These are phyloP conservation scores for Nephelium lappaceum DNA, from an alignment of 345 rosid genomes.

Conservation along the genomic window DNA sequence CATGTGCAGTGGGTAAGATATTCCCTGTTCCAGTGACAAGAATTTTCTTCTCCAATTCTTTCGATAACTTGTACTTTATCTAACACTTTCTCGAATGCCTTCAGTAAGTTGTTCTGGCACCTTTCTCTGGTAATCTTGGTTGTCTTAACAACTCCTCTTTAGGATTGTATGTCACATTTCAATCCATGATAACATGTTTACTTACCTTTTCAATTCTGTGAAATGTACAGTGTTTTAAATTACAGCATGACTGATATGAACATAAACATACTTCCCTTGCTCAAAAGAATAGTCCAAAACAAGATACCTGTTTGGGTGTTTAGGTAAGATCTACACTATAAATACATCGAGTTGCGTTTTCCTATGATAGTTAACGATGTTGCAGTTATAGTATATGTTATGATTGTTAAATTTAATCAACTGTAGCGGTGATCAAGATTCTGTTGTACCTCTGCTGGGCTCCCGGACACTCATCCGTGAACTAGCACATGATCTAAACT, in stretches of 20 bases:
- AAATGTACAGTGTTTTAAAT: slow-evolving; percentile 48
- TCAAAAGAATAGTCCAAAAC: slow-evolving; percentile 63
- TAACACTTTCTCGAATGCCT: neutral
- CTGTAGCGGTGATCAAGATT: slow-evolving; percentile 86
- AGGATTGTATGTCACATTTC: neutral
- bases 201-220: slow-evolving; percentile 18
- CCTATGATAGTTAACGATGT: neutral
- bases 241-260: slow-evolving; percentile 60
- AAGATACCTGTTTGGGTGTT: slow-evolving; percentile 79
- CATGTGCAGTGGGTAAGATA: slow-evolving; percentile 77
- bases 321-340: slow-evolving; percentile 43
- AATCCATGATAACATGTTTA: neutral
- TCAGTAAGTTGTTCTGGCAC: neutral
- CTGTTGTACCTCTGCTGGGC: slow-evolving; percentile 78
- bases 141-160: neutral
- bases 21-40: neutral
- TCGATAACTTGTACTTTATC: neutral
- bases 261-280: slow-evolving; percentile 73
- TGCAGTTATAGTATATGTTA: neutral
- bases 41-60: neutral
- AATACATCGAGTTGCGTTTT: neutral
- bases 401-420: slow-evolving; percentile 2
- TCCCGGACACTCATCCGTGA: slow-evolving; percentile 77
- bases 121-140: neutral
- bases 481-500: slow-evolving; percentile 68